These are phyloP conservation scores for Cyclotella sp. DNA, from an alignment of 108 stramenopile genomes.

Conservation along the genomic window DNA sequence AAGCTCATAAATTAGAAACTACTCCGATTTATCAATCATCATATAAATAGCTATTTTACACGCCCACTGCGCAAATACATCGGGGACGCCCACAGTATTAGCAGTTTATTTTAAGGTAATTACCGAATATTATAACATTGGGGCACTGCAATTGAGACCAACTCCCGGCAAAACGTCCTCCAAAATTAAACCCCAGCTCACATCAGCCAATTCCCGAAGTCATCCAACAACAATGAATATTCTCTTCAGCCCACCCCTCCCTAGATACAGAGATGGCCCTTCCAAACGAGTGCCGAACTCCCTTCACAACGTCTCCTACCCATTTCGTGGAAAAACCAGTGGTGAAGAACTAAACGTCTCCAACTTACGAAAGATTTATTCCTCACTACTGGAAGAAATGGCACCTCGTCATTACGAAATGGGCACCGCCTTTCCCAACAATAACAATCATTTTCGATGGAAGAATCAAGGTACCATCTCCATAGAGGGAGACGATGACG, in stretches of 20 bases:
- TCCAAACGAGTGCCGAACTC: not conserved
- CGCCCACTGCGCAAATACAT: too few species aligned
- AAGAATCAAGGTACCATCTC: slow-evolving; percentile 45
- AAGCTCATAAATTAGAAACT: too few species aligned
- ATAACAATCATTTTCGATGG: slow-evolving; percentile 27
- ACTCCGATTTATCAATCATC: too few species aligned
- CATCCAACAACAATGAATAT: not conserved
- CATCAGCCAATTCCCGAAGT: not conserved
- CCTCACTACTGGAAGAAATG: slow-evolving; percentile 46
- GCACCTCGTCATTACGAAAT: slow-evolving; percentile 36
- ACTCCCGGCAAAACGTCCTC: not conserved
- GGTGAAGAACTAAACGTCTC: slow-evolving; percentile 34
- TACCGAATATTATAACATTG: too few species aligned
- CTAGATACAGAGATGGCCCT: not conserved
- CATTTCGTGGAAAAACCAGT: too few species aligned
- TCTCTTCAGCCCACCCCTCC: not conserved
- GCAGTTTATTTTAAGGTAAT: too few species aligned
- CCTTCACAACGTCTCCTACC: not conserved
- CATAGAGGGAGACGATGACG: slow-evolving; percentile 34
- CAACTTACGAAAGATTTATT: slow-evolving; percentile 37
- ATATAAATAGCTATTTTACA: too few species aligned
- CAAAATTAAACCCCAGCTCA: not conserved
- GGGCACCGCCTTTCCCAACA: slow-evolving; percentile 8
- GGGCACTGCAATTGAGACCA: too few species aligned
- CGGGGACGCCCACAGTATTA: too few species aligned